Percentiles rank a stretch among this genome's conserved stretches.
phyloP scores from a whole-genome alignment of 2,329 filamentous ascomycete genomes.

The Hypoxylon sp. region DNA sequence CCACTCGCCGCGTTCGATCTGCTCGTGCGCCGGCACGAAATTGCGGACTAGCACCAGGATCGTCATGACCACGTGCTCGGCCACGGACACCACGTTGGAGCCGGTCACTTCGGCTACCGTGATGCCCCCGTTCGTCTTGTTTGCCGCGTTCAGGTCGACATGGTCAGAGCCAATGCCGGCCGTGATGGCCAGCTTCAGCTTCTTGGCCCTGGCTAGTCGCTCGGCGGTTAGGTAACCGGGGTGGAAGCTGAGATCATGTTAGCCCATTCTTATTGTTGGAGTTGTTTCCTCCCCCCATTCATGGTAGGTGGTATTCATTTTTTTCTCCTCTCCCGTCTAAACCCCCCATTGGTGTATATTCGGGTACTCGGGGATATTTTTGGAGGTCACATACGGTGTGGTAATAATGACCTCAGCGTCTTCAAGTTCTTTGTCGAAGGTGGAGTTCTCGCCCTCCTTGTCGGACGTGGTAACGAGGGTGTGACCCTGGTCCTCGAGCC shows the following conservation, averaged over 20 bases:
- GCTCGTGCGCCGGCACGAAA: slow-evolving; percentile 97
- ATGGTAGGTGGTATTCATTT: slow-evolving; percentile 1
- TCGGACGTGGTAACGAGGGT: slow-evolving; percentile 96
- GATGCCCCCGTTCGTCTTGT: slow-evolving; percentile 97
- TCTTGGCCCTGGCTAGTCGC: slow-evolving; percentile 97
- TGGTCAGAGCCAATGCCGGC: slow-evolving; percentile 99
- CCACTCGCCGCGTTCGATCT: slow-evolving; percentile 91
- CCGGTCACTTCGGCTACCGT: slow-evolving; percentile 98
- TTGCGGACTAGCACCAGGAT: slow-evolving; percentile 96
- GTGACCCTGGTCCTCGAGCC: slow-evolving; percentile 98
- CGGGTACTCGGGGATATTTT: slow-evolving; percentile 14
- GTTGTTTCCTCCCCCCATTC: no score
- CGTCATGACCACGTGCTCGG: slow-evolving; percentile 99
- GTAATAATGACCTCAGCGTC: slow-evolving; percentile 99
- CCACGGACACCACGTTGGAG: slow-evolving; percentile 98
- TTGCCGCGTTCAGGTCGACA: slow-evolving; percentile 95
- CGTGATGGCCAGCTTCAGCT: slow-evolving; percentile 96
- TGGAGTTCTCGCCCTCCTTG: slow-evolving; percentile 95
- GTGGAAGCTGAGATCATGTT: slow-evolving; percentile 79
- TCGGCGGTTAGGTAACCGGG: slow-evolving; percentile 97
- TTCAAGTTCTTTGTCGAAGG: slow-evolving; percentile 94
- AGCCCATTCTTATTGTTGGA: slow-evolving; percentile 20
- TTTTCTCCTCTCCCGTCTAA: not conserved
- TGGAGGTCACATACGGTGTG: slow-evolving; percentile 77
- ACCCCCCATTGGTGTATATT: not conserved